These are phyloP conservation scores for Anacardium occidentale DNA, from an alignment of 345 rosid species.

Conservation along the genomic window DNA sequence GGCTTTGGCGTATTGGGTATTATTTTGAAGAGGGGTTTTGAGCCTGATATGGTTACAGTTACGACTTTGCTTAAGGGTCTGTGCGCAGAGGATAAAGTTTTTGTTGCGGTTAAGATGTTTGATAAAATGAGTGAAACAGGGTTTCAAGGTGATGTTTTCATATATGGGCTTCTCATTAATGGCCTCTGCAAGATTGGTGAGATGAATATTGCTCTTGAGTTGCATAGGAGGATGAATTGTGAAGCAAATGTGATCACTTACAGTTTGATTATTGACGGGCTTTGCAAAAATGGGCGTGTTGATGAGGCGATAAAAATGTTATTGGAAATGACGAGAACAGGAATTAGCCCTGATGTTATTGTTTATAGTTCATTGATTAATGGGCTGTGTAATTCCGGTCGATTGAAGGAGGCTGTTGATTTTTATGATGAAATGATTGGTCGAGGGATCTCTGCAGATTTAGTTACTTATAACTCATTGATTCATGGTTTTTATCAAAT, in stretches of 20 bases:
- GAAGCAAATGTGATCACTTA: constrained; percentile 24
- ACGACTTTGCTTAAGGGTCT: constrained; percentile 18
- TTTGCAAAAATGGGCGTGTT: constrained; percentile 29
- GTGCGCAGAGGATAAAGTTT: constrained; percentile 11
- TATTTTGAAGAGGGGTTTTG: constrained; percentile 28
- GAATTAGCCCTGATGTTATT: constrained; percentile 29
- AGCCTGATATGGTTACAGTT: constrained; percentile 13
- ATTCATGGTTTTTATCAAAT: constrained; percentile 25
- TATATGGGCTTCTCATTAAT: constrained; percentile 24
- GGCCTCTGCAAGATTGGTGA: constrained; percentile 23
- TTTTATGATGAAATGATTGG: constrained; percentile 25
- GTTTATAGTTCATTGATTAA: constrained; percentile 31
- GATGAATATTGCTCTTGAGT: constrained; percentile 18
- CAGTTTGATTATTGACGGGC: constrained; percentile 26
- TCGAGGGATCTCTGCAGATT: constrained; percentile 14
- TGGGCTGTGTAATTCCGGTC: constrained; percentile 21
- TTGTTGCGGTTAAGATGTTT: constrained; percentile 19
- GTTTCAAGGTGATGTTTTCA: constrained; percentile 10
- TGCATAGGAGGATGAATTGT: constrained; percentile 29
- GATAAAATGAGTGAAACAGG: constrained; percentile 26
- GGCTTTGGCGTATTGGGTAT: constrained; percentile 29
- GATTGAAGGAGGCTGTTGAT: constrained; percentile 15
- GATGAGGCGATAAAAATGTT: constrained; percentile 25
- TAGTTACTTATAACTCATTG: constrained; percentile 17
- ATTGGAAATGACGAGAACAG: constrained; percentile 22